Percentiles rank a stretch among this genome's conserved stretches.
phyloP scores from a whole-genome alignment of 179 eudicot species.

The Carnegiea gigantea region DNA sequence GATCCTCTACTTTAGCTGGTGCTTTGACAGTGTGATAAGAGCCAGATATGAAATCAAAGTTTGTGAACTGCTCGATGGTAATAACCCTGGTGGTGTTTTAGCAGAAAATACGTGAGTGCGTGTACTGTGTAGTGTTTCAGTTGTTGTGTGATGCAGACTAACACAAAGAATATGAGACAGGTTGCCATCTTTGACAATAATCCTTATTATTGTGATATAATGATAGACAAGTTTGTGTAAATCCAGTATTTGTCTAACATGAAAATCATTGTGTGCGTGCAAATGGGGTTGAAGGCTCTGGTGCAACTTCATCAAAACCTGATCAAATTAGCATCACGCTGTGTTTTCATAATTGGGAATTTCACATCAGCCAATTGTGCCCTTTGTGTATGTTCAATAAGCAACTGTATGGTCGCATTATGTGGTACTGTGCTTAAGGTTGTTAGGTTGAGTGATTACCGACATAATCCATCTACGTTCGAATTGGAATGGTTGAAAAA shows the following conservation, averaged over 20 bases:
- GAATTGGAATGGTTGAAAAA: too few species aligned
- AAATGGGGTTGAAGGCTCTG: background rate
- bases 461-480: conserved; percentile 22
- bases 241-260: background rate
- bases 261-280: background rate
- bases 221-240: conserved; percentile 15
- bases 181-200: conserved; percentile 11
- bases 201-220: conserved; percentile 14
- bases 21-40: background rate
- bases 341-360: too few species aligned
- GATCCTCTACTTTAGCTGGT: background rate
- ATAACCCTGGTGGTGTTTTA: conserved; percentile 6
- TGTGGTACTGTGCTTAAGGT: too few species aligned
- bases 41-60: background rate
- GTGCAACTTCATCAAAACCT: background rate
- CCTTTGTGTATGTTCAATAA: too few species aligned
- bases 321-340: too few species aligned
- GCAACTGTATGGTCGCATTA: too few species aligned
- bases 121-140: conserved; percentile 23
- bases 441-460: too few species aligned
- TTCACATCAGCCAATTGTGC: too few species aligned
- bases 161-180: conserved; percentile 21
- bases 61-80: conserved; percentile 1
- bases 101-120: background rate
- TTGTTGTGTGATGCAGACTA: conserved; percentile 24